A percentile compares a stretch with the other conserved stretches of the same genome.
Evolutionary conservation across 768 basidiomycete species (phyloP).

Genomic region (Candolleomyces eurysporus): DNA sequence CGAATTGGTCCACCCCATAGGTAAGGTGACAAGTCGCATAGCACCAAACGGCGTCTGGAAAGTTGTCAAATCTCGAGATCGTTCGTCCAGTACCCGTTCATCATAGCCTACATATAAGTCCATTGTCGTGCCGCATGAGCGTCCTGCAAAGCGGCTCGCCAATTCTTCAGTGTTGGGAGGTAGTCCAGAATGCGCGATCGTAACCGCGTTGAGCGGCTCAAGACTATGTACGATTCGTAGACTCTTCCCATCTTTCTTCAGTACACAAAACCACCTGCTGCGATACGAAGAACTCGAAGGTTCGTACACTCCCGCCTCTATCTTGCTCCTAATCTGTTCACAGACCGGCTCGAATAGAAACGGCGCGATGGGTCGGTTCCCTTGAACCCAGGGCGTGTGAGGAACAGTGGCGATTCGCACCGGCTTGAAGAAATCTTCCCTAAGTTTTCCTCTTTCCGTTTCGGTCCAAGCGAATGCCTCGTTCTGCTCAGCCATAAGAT

Average conservation of each 20-base stretch:
- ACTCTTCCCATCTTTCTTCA: conserved; percentile 30
- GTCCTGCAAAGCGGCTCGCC: too few relatives aligned
- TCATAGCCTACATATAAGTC: conserved; percentile 7
- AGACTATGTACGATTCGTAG: conserved; percentile 32
- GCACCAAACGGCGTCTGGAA: conserved; percentile 9
- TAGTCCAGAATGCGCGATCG: conserved; percentile 27
- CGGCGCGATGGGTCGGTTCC: conserved; percentile 11
- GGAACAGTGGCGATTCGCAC: conserved; percentile 10
- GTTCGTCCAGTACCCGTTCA: neutral
- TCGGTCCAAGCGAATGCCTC: too few relatives aligned
- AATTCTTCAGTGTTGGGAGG: too few relatives aligned
- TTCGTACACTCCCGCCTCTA: too few relatives aligned
- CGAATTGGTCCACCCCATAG: conserved; percentile 12
- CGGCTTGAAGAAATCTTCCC: conserved; percentile 13
- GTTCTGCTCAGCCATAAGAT: too few relatives aligned
- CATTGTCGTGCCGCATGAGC: too few relatives aligned
- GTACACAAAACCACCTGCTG: conserved; percentile 36
- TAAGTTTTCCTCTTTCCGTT: too few relatives aligned
- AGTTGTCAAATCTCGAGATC: neutral
- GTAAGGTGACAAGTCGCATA: conserved; percentile 6
- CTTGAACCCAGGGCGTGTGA: conserved; percentile 10
- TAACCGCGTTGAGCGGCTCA: conserved; percentile 32
- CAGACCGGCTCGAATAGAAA: conserved; percentile 8
- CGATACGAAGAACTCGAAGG: conserved; percentile 28
- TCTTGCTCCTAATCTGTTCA: conserved; percentile 20